A percentile compares a stretch with the other conserved stretches of the same genome.
Conservation (phyloP, 495 filamentous ascomycete genomes). For the Tuber melanosporum region DNA sequence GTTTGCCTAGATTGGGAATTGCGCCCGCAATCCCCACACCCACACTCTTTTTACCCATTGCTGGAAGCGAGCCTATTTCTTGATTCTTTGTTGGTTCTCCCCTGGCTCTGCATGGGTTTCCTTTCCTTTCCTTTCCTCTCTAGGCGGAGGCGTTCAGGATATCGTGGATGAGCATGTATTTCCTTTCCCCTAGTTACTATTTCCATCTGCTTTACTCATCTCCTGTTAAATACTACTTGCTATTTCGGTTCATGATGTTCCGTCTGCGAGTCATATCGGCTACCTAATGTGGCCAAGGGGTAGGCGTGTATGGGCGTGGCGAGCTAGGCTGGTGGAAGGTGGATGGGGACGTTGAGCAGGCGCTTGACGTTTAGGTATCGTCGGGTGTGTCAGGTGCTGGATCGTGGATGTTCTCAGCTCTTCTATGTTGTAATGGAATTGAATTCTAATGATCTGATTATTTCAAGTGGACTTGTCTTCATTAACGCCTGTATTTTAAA, state of each 20-base stretch:
- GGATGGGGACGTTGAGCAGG: background rate
- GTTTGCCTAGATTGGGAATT: background rate
- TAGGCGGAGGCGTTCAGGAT: conserved; percentile 4
- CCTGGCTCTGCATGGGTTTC: background rate
- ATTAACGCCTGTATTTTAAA: background rate
- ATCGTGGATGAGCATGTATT: background rate
- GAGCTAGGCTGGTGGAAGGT: background rate
- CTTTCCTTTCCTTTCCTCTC: background rate
- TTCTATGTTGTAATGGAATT: background rate
- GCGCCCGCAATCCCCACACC: background rate
- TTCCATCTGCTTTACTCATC: background rate
- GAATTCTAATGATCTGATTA: background rate
- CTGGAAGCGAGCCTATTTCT: background rate
- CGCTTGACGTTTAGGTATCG: background rate
- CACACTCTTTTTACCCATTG: background rate
- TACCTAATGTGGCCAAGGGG: background rate
- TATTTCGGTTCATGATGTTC: background rate
- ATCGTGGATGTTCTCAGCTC: background rate
- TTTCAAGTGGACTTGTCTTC: background rate
- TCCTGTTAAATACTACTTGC: background rate
- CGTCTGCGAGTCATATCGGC: background rate
- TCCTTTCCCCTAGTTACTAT: background rate
- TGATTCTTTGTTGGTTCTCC: background rate
- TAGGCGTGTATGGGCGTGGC: background rate
- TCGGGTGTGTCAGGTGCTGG: background rate